Evolutionary conservation across 305 asterid genomes (phyloP).

Genomic region (Ruellia speciosa): DNA sequence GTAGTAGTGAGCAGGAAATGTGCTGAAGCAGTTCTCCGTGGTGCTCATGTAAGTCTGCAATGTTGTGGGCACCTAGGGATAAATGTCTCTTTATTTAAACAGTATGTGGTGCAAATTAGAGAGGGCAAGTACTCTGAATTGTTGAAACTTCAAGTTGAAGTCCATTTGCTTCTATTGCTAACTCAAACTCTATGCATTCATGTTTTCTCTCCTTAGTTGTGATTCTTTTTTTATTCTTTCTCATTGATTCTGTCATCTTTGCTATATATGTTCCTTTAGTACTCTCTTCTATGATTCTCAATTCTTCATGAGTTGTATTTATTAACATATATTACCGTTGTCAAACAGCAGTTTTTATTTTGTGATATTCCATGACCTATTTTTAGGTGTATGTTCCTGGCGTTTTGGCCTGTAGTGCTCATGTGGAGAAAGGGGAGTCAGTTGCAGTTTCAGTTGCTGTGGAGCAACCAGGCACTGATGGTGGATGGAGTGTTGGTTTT

Average conservation of each 20-base stretch:
- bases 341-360: conserved; percentile 9
- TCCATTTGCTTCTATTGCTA: not conserved
- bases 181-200: not conserved
- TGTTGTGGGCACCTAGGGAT: conserved; percentile 6
- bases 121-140: not conserved
- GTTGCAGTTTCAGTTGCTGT: conserved; percentile 91
- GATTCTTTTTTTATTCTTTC: too few species aligned
- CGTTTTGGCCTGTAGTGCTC: conserved; percentile 97
- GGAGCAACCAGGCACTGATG: conserved; percentile 68
- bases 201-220: not conserved
- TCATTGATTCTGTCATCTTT: conserved; percentile 3
- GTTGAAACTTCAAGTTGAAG: not conserved
- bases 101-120: not conserved
- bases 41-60: conserved; percentile 69
- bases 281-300: not conserved
- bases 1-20: conserved; percentile 93
- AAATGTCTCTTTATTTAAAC: not conserved
- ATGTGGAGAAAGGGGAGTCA: conserved; percentile 78
- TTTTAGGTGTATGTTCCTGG: conserved; percentile 87
- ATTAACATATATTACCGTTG: not conserved
- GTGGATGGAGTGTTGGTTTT: conserved; percentile 87
- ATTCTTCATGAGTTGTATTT: not conserved
- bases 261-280: not conserved
- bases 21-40: conserved; percentile 99
- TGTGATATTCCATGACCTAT: conserved; percentile 11